Conservation (phyloP, 192 early-diverging fungal genomes). For the Backusella tarrabulga region DNA sequence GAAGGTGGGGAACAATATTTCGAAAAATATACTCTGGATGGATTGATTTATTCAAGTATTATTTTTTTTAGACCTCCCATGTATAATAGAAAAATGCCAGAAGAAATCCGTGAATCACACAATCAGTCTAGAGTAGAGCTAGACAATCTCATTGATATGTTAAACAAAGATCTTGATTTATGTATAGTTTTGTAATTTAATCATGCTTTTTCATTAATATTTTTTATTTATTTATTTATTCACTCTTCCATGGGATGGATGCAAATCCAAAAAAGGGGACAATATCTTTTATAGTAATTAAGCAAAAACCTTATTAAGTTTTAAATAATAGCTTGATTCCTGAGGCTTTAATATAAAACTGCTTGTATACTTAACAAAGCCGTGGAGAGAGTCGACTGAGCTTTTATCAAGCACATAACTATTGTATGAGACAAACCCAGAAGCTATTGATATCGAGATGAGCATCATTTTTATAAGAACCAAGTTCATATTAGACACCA, state of each 20-base stretch:
- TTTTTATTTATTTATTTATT: not conserved
- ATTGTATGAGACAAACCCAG: too few species aligned
- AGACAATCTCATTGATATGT: constrained; percentile 10
- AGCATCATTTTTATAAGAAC: too few species aligned
- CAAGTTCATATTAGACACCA: too few species aligned
- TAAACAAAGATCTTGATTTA: constrained; percentile 12
- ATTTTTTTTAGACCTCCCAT: constrained; percentile 17
- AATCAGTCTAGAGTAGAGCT: constrained; percentile 5
- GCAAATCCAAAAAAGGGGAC: too few species aligned
- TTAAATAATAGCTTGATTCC: too few species aligned
- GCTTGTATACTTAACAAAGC: too few species aligned
- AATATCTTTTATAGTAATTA: too few species aligned
- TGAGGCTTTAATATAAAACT: too few species aligned
- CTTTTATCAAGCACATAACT: too few species aligned
- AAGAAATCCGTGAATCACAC: not conserved
- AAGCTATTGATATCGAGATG: too few species aligned
- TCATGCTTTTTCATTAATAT: not conserved
- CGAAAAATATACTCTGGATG: not conserved
- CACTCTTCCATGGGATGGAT: not conserved
- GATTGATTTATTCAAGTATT: not conserved
- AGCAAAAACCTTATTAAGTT: too few species aligned
- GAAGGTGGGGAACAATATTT: not conserved
- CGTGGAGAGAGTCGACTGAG: too few species aligned
- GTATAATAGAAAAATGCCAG: constrained; percentile 15
- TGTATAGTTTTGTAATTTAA: constrained; percentile 1